These are phyloP conservation scores for Fusarium sp. DNA, from an alignment of 2,329 filamentous ascomycete genomes.

Conservation along the genomic window DNA sequence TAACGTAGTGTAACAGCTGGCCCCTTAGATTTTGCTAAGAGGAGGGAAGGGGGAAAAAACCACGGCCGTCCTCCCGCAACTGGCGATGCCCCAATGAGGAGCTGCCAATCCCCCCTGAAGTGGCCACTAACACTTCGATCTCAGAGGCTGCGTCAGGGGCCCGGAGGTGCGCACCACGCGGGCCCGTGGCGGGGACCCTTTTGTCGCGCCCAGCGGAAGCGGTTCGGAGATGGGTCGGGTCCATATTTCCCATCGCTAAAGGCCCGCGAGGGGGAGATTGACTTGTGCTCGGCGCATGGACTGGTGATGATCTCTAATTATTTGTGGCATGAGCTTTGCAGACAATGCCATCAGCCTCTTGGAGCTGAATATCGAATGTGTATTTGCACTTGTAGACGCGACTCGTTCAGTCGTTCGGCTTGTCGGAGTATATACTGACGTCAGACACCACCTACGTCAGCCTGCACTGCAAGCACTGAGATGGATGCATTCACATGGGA, in stretches of 20 bases:
- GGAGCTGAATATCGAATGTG: background rate
- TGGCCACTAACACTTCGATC: constrained; percentile 20
- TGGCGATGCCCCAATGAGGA: constrained; percentile 18
- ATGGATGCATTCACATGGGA: background rate
- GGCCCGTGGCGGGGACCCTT: constrained; percentile 19
- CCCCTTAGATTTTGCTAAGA: constrained; percentile 5
- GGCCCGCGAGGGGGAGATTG: background rate
- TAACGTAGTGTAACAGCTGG: constrained; percentile 9
- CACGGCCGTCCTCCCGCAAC: background rate
- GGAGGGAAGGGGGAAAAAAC: background rate
- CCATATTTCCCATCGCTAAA: constrained; percentile 25
- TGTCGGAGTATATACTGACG: constrained; percentile 17
- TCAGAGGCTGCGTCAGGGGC: constrained; percentile 7
- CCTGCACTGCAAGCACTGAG: background rate
- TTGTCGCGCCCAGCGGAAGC: constrained; percentile 10
- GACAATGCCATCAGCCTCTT: background rate
- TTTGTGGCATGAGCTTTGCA: background rate
- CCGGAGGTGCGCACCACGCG: background rate
- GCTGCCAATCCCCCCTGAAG: constrained; percentile 17
- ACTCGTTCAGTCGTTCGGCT: background rate
- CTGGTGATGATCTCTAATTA: constrained; percentile 3
- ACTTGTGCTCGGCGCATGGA: constrained; percentile 19
- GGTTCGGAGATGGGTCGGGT: constrained; percentile 22
- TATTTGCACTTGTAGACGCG: background rate
- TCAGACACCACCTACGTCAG: constrained; percentile 35